phyloP scores from a whole-genome alignment of 164 flowering plant species.

The Sedum album region DNA sequence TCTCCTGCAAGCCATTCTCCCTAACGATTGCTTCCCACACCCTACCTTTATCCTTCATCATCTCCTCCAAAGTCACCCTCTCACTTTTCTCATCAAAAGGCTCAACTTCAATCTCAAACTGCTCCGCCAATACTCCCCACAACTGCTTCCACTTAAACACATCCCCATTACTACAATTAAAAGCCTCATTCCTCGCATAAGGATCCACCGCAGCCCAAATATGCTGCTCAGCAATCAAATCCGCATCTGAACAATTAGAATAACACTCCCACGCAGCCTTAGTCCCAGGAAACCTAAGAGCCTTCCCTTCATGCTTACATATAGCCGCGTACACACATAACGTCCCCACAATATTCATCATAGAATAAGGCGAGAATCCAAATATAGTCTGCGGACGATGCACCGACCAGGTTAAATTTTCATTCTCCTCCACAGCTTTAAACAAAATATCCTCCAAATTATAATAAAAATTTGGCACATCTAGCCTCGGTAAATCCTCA shows the following conservation, averaged over 20 bases:
- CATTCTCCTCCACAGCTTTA: conserved; percentile 39
- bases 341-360: conserved; percentile 58
- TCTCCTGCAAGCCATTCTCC: conserved; percentile 40
- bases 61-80: conserved; percentile 35
- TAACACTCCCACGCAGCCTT: conserved; percentile 50
- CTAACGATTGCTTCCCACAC: conserved; percentile 78
- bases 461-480: conserved; percentile 52
- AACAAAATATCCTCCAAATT: conserved; percentile 50
- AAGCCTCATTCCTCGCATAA: conserved; percentile 65
- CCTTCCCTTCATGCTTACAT: conserved; percentile 57
- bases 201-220: conserved; percentile 84
- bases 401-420: conserved; percentile 57
- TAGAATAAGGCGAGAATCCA: conserved; percentile 69
- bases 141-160: conserved; percentile 81
- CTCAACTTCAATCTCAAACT: conserved; percentile 45
- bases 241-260: conserved; percentile 54
- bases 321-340: conserved; percentile 70
- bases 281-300: conserved; percentile 53
- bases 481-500: conserved; percentile 60
- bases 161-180: conserved; percentile 69
- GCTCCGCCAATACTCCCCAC: conserved; percentile 67
- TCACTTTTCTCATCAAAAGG: conserved; percentile 36
- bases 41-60: conserved; percentile 52
- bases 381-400: conserved; percentile 51
- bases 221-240: conserved; percentile 77